Evolutionary conservation across 768 basidiomycete species (phyloP).

Genomic region (Podaxis rugospora): DNA sequence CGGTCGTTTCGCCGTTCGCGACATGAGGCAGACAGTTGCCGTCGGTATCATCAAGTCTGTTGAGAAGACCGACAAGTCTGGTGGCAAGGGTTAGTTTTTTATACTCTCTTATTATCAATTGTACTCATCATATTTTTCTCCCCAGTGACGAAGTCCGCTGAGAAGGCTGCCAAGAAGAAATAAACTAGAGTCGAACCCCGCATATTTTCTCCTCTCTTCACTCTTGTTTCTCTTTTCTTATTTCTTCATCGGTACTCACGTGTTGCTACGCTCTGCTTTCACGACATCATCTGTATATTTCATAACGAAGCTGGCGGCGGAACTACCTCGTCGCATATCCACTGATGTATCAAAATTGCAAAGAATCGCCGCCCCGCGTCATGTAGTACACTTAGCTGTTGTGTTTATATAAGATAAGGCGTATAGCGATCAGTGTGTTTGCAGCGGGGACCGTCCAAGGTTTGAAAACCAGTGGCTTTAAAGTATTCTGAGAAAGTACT

Average conservation of each 20-base stretch:
- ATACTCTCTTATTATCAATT: not conserved
- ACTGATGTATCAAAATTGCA: conserved; percentile 15
- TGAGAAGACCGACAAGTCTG: conserved; percentile 87
- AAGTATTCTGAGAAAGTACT: not conserved
- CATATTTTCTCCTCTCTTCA: conserved; percentile 45
- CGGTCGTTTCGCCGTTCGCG: conserved; percentile 98
- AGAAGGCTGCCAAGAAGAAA: conserved; percentile 96
- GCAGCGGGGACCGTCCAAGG: not conserved
- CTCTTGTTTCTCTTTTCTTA: conserved; percentile 41
- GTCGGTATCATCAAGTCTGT: conserved; percentile 99
- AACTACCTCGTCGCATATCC: conserved; percentile 19
- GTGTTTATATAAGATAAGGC: conserved; percentile 14
- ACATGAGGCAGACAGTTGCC: conserved; percentile 99
- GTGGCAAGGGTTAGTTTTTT: conserved; percentile 70
- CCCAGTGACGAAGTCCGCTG: conserved; percentile 88
- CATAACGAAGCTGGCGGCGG: conserved; percentile 29
- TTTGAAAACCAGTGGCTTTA: not conserved
- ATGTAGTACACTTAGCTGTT: conserved; percentile 20
- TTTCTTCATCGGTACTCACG: conserved; percentile 36
- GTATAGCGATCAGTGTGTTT: conserved; percentile 13
- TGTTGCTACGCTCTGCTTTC: conserved; percentile 25
- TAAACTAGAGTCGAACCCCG: conserved; percentile 79
- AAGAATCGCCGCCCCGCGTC: conserved; percentile 12
- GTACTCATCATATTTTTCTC: not conserved
- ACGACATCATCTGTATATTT: conserved; percentile 38